A percentile compares a stretch with the other conserved stretches of the same genome.
Conservation (phyloP, 805 yeast species). For the Yarrowia sp. region DNA sequence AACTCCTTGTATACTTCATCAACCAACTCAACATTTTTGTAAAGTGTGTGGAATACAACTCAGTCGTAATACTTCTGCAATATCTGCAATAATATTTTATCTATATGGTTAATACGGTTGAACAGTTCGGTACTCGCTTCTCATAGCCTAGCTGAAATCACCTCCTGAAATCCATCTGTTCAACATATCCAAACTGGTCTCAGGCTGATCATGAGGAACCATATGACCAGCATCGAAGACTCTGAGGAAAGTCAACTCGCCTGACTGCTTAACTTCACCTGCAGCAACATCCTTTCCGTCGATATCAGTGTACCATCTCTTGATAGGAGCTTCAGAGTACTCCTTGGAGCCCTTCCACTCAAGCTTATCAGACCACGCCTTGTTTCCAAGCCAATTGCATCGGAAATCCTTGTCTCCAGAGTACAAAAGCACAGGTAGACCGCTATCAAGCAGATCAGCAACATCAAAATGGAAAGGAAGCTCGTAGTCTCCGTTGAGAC, state of each 20-base stretch:
- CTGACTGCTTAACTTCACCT: slow-evolving; percentile 75
- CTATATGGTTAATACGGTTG: not conserved
- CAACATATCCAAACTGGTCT: slow-evolving; percentile 71
- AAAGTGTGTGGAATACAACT: no score
- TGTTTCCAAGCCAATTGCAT: slow-evolving; percentile 95
- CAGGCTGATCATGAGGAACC: slow-evolving; percentile 94
- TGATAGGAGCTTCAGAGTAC: slow-evolving; percentile 46
- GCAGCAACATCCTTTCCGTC: slow-evolving; percentile 39
- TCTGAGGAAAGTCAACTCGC: slow-evolving; percentile 75
- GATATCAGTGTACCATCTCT: slow-evolving; percentile 43
- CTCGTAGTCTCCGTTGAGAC: slow-evolving; percentile 88
- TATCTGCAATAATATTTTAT: not conserved
- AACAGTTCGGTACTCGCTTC: not conserved
- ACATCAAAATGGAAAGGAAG: slow-evolving; percentile 79
- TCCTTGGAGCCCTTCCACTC: slow-evolving; percentile 62
- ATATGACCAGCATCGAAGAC: slow-evolving; percentile 91
- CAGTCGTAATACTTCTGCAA: no score
- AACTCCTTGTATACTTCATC: no score
- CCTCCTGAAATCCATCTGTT: slow-evolving; percentile 71
- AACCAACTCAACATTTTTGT: no score
- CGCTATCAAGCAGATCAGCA: slow-evolving; percentile 64
- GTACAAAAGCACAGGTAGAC: slow-evolving; percentile 79
- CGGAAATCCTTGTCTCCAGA: slow-evolving; percentile 97
- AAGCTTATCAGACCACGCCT: slow-evolving; percentile 75
- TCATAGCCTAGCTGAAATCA: not conserved